Base-by-base conservation (phyloP, 2,329 filamentous ascomycete genomes). In the Nigrograna mackinnonii region DNA sequence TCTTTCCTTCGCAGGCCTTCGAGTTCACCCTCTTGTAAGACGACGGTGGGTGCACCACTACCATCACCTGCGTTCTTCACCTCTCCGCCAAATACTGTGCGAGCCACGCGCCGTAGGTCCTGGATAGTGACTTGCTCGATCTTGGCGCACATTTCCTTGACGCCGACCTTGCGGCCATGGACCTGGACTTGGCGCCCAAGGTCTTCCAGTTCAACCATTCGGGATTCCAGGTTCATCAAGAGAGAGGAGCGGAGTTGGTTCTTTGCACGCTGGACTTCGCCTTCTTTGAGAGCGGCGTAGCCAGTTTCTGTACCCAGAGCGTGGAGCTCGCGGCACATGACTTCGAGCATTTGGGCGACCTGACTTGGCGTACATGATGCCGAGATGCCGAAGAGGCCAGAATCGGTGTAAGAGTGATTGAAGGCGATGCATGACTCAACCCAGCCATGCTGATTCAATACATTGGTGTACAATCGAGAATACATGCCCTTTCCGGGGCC, bases 401-500 rank as follows among this genome's bases (percentile, higher is more conserved):
- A 91, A 70, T 99, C 94, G 0, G 89, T 94, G 79, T 99, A 99
- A 35, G 88, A 89, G 77, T 97, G 91, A 78, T 97, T 97, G 77
- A 97, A 97, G 21, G 92, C 87, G 38, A 95, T 80, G 73, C 94
- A 97, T 47, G 85, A 91, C 73, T 99, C 94, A 19, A 99, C 90
- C 92, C 92, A 99, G 56, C 88, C 90, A 73, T 96, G 86, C 72
- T 97, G 91, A 76, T 99, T 99, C 38, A 99, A 82, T 0, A 97
- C 92, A 67, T 96, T 96, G 50, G 91, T 97, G 78, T 96, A 99
- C 6, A 99, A 82, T 11, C 94, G 87, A 26, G 89, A 95, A 78
- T 97, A 97, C 94, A 99, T 99, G 68, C 94, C 94, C 76, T 99
- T 99, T 39, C 94, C 94, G 4, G 94, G 94, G 0, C 94, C 94